A percentile compares a stretch with the other conserved stretches of the same genome.
Conservation (phyloP, 2,329 filamentous ascomycete species). For the Pyricularia pennisetigena region DNA sequence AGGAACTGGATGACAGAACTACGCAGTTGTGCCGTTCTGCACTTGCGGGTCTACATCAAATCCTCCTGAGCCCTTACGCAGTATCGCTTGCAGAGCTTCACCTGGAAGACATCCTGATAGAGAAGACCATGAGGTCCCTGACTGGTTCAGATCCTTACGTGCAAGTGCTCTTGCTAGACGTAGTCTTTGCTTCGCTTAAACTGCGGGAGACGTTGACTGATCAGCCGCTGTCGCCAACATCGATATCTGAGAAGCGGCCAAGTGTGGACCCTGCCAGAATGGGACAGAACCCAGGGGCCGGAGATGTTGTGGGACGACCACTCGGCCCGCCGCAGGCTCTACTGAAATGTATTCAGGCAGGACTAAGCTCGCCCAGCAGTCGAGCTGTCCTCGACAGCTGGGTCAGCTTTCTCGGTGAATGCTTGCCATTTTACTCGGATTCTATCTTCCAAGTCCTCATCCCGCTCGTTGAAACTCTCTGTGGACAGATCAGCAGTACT, state of each 20-base stretch:
- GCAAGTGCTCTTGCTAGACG: constrained; percentile 69
- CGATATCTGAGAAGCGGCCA: constrained; percentile 32
- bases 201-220: constrained; percentile 38
- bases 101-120: constrained; percentile 62
- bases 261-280: constrained; percentile 30
- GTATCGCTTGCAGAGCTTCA: constrained; percentile 49
- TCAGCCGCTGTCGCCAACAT: constrained; percentile 28
- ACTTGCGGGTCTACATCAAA: constrained; percentile 59
- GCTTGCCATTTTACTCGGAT: constrained; percentile 73
- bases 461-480: constrained; percentile 83
- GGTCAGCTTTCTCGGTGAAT: constrained; percentile 76
- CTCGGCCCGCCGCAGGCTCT: constrained; percentile 57
- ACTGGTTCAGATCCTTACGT: constrained; percentile 55
- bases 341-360: constrained; percentile 76
- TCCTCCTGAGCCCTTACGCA: constrained; percentile 55
- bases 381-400: constrained; percentile 80
- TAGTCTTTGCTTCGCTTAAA: constrained; percentile 65
- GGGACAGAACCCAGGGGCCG: constrained; percentile 12
- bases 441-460: constrained; percentile 85
- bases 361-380: constrained; percentile 65
- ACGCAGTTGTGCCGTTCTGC: constrained; percentile 63
- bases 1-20: constrained; percentile 35
- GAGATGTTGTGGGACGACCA: constrained; percentile 8
- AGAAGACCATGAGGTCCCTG: constrained; percentile 53
- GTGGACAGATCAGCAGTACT: constrained; percentile 61